phyloP scores from a whole-genome alignment of 768 basidiomycete species.

The Epithele typhae region DNA sequence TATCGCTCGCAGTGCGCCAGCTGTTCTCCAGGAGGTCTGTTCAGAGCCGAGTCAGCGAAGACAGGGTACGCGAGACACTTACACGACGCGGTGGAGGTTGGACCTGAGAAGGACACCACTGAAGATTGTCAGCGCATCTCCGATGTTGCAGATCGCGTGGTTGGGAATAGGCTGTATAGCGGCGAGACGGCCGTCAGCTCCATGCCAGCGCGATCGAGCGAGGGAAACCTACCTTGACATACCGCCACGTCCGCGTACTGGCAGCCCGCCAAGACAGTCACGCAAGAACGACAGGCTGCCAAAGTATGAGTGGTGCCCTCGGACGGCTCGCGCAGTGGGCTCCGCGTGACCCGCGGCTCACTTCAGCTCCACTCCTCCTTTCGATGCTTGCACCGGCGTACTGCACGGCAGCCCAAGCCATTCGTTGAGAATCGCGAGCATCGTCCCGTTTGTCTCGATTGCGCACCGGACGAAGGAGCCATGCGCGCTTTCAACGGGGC shows the following conservation, averaged over 20 bases:
- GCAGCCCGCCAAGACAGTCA: slow-evolving; percentile 66
- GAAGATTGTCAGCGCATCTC: slow-evolving; percentile 57
- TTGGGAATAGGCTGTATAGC: slow-evolving; percentile 25
- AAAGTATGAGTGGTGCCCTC: slow-evolving; percentile 29
- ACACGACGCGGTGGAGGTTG: slow-evolving; percentile 62
- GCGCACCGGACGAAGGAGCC: not conserved
- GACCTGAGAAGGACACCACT: slow-evolving; percentile 65
- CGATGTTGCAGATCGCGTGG: slow-evolving; percentile 35
- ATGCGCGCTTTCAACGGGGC: too few species aligned
- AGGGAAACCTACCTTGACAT: slow-evolving; percentile 45
- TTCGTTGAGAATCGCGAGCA: slow-evolving; percentile 27
- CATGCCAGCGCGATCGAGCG: too few species aligned
- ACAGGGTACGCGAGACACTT: slow-evolving; percentile 13
- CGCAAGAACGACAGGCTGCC: slow-evolving; percentile 56
- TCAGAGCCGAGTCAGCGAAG: not conserved
- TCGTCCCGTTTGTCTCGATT: slow-evolving; percentile 25
- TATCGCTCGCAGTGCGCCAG: slow-evolving; percentile 53
- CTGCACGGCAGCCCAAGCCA: slow-evolving; percentile 30
- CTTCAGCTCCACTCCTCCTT: slow-evolving; percentile 25
- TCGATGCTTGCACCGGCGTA: slow-evolving; percentile 24
- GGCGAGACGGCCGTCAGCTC: not conserved
- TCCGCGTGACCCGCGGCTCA: slow-evolving; percentile 30
- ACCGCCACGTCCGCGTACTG: slow-evolving; percentile 66
- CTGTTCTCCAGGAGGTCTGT: slow-evolving; percentile 47
- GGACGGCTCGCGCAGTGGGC: slow-evolving; percentile 22